Evolutionary conservation across 129 eudicot genomes (phyloP).

Genomic region (Tagetes erecta): DNA sequence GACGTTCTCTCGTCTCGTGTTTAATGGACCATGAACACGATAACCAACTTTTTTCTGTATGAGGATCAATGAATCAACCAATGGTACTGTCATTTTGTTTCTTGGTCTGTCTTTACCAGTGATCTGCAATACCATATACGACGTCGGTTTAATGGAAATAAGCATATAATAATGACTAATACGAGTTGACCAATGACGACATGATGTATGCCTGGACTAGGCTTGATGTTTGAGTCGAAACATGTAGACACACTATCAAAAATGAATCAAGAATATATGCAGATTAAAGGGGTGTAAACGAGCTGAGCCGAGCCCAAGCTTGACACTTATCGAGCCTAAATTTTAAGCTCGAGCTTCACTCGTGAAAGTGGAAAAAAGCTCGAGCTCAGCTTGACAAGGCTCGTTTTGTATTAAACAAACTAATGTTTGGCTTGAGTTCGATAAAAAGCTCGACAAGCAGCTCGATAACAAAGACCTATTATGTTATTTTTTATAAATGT

Average conservation of each 20-base stretch:
- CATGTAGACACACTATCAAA: neutral
- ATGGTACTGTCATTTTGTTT: slow-evolving; percentile 24
- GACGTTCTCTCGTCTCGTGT: slow-evolving; percentile 26
- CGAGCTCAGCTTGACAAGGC: too few relatives aligned
- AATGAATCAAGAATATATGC: neutral
- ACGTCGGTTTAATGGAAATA: neutral
- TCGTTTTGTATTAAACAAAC: too few relatives aligned
- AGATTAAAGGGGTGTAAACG: too few relatives aligned
- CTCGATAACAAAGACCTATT: too few relatives aligned
- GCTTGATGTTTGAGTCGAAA: neutral
- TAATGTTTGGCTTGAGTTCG: too few relatives aligned
- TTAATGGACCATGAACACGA: neutral
- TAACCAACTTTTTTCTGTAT: slow-evolving; percentile 32
- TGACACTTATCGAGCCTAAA: too few relatives aligned
- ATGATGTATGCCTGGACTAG: neutral
- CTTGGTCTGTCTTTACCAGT: slow-evolving; percentile 41
- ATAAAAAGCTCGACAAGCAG: too few relatives aligned
- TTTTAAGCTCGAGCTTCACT: too few relatives aligned
- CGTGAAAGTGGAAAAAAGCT: too few relatives aligned
- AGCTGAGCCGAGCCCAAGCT: too few relatives aligned
- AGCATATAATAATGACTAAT: neutral
- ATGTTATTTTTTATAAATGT: too few relatives aligned
- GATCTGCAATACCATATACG: slow-evolving; percentile 44
- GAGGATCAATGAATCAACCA: slow-evolving; percentile 43
- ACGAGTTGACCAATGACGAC: too few relatives aligned